Base-by-base conservation (phyloP, 139 green algal species). In the Nannochloris sp. region DNA sequence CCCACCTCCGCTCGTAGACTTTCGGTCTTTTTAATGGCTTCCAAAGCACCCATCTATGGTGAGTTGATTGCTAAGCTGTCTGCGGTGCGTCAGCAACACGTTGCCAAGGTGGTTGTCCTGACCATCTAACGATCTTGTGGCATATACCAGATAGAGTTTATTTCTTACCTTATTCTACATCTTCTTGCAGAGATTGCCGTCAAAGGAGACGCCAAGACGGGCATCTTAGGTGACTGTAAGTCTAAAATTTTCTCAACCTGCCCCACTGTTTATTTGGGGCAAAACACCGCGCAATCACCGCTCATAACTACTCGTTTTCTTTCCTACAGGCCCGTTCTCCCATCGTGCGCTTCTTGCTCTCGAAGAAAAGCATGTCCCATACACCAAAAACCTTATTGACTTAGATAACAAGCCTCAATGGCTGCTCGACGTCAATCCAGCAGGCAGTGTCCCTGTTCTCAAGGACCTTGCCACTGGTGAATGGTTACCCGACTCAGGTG, bases 371-470 rank as follows among this genome's bases (percentile, higher is more conserved):
- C 25, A 76, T 2, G 68, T 91, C 9, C 76, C 77, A 0, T 90
- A 92, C 71, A 71, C 63, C 1, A 69, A 72, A 29, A 74, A 81
- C 19, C 85, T 82, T 36, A 81, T 96, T 5, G 85, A 96, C 51
- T 83, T 95, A 45, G 65, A 64, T 35, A 72, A 90, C 69, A 96
- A 96, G 73, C 90, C 90, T 4, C 63, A 90, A 6, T 97, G 90
- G 90, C 79, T 89, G 12, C 71, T 90, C 39, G 54, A 90, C 36
- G 67, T 85, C 33, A 65, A 65, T 55, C 59, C 59, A 27, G 1
- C 33, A 12, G 90, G 90, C 64, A 87, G 82, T 27, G 90, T 96
- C 48, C 90, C 90, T 0, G 79, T 92, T 0, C 71, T 97, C n/a
- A 85, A 94, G 58, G 70, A 85, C 6, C 44, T 81, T 47, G 65